Conservation (phyloP, 352 stramenopile genomes). For the Phytophthora constricta region DNA sequence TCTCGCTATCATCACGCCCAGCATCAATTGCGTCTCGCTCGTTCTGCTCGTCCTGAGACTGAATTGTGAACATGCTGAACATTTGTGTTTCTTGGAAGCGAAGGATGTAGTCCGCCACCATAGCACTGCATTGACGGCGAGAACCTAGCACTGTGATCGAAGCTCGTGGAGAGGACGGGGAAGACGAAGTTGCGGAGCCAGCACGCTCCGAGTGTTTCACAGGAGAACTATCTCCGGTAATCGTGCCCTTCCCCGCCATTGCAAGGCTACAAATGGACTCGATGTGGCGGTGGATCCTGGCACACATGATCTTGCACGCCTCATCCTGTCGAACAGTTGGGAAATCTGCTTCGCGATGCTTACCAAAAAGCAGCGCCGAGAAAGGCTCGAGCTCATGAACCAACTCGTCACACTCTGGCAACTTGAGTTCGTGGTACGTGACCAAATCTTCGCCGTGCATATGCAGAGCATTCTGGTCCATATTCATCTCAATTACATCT, state of each 20-base stretch:
- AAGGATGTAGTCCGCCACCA: slow-evolving; percentile 63
- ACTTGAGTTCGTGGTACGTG: slow-evolving; percentile 78
- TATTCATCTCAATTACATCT: slow-evolving; percentile 83
- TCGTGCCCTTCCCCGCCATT: slow-evolving; percentile 38
- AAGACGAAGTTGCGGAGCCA: slow-evolving; percentile 1
- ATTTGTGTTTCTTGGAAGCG: slow-evolving; percentile 84
- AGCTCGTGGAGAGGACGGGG: slow-evolving; percentile 10
- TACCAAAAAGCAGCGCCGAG: slow-evolving; percentile 65
- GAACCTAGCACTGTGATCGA: slow-evolving; percentile 28
- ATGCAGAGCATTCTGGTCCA: slow-evolving; percentile 77
- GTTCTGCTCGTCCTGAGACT: slow-evolving; percentile 44
- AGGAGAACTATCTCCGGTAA: slow-evolving; percentile 23
- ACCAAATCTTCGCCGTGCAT: slow-evolving; percentile 83
- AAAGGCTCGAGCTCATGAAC: slow-evolving; percentile 70
- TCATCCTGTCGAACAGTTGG: slow-evolving; percentile 74
- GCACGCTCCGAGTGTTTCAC: slow-evolving; percentile 1
- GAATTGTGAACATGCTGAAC: slow-evolving; percentile 76
- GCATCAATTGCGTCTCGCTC: slow-evolving; percentile 35
- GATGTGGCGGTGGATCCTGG: slow-evolving; percentile 67
- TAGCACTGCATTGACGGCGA: slow-evolving; percentile 49
- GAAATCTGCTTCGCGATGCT: slow-evolving; percentile 59
- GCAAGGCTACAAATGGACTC: slow-evolving; percentile 64
- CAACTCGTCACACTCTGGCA: slow-evolving; percentile 74
- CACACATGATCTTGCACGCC: slow-evolving; percentile 74
- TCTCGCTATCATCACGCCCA: slow-evolving; percentile 38